A percentile compares a stretch with the other conserved stretches of the same genome.
Conservation (phyloP, 108 stramenopile genomes). For the Fragilaria crotonensis region DNA sequence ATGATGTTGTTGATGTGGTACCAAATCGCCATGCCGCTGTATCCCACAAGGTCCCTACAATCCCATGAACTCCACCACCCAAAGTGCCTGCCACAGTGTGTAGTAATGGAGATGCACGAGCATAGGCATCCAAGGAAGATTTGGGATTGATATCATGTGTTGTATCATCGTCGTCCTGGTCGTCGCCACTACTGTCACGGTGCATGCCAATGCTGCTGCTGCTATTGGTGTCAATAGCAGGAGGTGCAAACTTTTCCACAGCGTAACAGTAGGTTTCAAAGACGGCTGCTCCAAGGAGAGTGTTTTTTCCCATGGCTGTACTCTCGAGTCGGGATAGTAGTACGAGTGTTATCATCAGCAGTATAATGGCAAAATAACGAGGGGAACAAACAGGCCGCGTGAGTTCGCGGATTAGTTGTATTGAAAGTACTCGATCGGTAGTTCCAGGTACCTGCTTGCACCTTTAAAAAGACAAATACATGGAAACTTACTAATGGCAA, state of each 20-base stretch:
- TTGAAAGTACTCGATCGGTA: too few species aligned
- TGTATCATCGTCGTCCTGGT: slow-evolving; percentile 12
- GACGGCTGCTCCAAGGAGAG: slow-evolving; percentile 55
- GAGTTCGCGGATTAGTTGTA: too few species aligned
- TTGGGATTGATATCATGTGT: too few species aligned
- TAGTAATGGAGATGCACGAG: slow-evolving; percentile 24
- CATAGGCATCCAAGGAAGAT: slow-evolving; percentile 22
- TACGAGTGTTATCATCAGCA: too few species aligned
- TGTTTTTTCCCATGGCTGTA: slow-evolving; percentile 47
- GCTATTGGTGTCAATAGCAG: slow-evolving; percentile 1
- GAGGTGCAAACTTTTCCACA: slow-evolving; percentile 21
- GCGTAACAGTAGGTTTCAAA: slow-evolving; percentile 51
- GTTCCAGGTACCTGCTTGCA: too few species aligned
- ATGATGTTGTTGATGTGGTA: slow-evolving; percentile 12
- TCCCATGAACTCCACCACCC: slow-evolving; percentile 39
- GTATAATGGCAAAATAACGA: too few species aligned
- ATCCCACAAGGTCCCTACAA: slow-evolving; percentile 15
- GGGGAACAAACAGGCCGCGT: too few species aligned
- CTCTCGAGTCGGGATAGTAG: too few species aligned
- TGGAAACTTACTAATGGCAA: too few species aligned
- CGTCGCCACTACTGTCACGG: background rate
- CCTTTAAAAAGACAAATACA: too few species aligned
- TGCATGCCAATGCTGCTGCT: too few species aligned
- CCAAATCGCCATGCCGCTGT: background rate
- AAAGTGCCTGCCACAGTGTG: slow-evolving; percentile 45